These are phyloP conservation scores for Xylariaceae sp. DNA, from an alignment of 2,329 filamentous ascomycete genomes.

Conservation along the genomic window DNA sequence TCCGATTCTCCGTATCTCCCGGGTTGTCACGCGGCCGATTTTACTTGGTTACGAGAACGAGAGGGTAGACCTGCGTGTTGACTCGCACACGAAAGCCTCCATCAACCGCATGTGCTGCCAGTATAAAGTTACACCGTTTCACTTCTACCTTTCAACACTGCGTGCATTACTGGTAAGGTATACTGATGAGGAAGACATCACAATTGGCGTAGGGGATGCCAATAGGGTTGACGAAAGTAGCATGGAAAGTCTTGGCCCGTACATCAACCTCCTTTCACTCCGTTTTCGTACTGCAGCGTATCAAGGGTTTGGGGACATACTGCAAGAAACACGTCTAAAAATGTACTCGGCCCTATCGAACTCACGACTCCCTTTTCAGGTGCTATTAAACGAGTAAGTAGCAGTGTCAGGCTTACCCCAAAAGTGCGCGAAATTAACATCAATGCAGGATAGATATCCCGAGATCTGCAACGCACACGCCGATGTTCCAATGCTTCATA, in stretches of 20 bases:
- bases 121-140: slow-evolving; percentile 42
- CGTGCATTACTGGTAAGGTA: slow-evolving; percentile 38
- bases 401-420: too few relatives aligned
- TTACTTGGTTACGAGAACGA: too few relatives aligned
- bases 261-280: slow-evolving; percentile 53
- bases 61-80: background rate
- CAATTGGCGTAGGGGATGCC: slow-evolving; percentile 48
- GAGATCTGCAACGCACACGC: slow-evolving; percentile 1
- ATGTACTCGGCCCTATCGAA: slow-evolving; percentile 43
- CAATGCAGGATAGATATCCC: background rate
- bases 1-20: background rate
- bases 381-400: slow-evolving; percentile 38
- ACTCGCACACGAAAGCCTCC: too few relatives aligned
- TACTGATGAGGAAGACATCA: slow-evolving; percentile 38
- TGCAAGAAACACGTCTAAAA: slow-evolving; percentile 21
- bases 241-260: slow-evolving; percentile 45
- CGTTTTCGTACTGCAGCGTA: slow-evolving; percentile 41
- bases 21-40: background rate
- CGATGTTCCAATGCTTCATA: slow-evolving; percentile 12
- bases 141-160: slow-evolving; percentile 46
- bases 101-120: too few relatives aligned
- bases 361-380: slow-evolving; percentile 29
- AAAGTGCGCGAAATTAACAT: too few relatives aligned
- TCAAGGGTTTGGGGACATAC: slow-evolving; percentile 7
- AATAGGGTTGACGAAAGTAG: slow-evolving; percentile 38